A percentile compares a stretch with the other conserved stretches of the same genome.
These are phyloP conservation scores for Cryphonectria carpinicola DNA, from an alignment of 2,329 filamentous ascomycete genomes.

Conservation along the genomic window DNA sequence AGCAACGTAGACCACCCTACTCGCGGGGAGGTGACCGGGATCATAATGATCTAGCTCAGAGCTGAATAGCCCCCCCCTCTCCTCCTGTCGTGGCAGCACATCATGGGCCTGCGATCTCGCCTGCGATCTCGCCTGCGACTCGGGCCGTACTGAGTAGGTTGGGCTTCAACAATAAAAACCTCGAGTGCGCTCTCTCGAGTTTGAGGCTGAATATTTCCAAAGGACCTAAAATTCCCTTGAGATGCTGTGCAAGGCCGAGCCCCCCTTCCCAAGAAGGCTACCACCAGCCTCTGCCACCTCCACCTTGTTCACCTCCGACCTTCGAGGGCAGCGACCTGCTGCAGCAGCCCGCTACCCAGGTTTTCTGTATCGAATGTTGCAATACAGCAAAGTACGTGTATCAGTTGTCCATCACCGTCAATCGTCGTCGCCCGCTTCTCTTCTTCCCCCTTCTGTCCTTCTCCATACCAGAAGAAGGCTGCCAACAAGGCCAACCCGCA, in stretches of 20 bases:
- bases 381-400: neutral
- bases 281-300: neutral
- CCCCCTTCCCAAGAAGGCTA: neutral
- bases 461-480: neutral
- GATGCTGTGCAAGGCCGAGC: neutral
- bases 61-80: no score
- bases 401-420: neutral
- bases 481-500: neutral
- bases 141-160: neutral
- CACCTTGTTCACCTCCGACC: neutral
- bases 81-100: no score
- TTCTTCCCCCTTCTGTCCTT: neutral
- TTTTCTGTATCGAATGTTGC: neutral
- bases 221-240: neutral
- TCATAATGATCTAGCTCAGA: neutral
- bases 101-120: neutral
- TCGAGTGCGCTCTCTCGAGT: neutral
- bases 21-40: neutral
- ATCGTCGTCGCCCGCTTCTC: neutral
- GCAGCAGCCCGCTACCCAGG: neutral
- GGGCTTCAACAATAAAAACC: neutral
- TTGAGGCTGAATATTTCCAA: neutral
- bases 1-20: neutral
- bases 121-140: neutral
- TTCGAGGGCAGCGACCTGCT: neutral